Evolutionary conservation across 164 flowering plant species (phyloP).

Genomic region (Cinnamomum micranthum): DNA sequence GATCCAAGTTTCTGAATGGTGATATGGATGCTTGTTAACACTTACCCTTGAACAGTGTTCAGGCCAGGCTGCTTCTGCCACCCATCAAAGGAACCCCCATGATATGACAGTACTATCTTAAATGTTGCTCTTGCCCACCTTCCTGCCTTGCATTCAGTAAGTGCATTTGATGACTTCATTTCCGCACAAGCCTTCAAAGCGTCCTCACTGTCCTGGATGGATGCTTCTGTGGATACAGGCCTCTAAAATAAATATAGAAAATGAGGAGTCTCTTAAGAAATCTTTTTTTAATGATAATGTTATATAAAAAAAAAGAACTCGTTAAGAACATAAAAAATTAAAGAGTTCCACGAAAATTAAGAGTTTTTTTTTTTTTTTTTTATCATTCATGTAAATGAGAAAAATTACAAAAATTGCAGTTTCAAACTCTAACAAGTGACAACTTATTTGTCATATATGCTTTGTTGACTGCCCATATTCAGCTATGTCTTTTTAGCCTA

Average conservation of each 20-base stretch:
- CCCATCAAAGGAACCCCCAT: conserved; percentile 88
- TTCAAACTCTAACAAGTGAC: neutral
- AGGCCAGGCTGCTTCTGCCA: conserved; percentile 98
- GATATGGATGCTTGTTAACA: neutral
- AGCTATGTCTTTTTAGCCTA: no score
- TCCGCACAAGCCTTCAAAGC: conserved; percentile 25
- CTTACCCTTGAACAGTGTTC: conserved; percentile 84
- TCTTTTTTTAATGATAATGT: neutral
- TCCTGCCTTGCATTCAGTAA: conserved; percentile 33
- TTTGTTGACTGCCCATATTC: no score
- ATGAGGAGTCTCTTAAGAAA: no score
- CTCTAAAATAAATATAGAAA: conserved; percentile 16
- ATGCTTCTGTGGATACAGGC: conserved; percentile 21
- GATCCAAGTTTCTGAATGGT: neutral
- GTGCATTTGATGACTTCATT: conserved; percentile 22
- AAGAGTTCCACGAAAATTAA: neutral
- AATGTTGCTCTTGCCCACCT: conserved; percentile 79
- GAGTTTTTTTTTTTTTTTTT: neutral
- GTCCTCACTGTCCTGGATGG: conserved; percentile 27
- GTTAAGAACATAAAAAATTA: neutral
- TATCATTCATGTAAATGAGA: neutral
- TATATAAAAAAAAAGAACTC: neutral
- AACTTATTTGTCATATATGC: neutral
- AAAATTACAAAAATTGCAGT: neutral
- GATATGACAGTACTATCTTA: conserved; percentile 72